phyloP scores from a whole-genome alignment of 2,329 filamentous ascomycete genomes.

The Proliferodiscus dingleyae region DNA sequence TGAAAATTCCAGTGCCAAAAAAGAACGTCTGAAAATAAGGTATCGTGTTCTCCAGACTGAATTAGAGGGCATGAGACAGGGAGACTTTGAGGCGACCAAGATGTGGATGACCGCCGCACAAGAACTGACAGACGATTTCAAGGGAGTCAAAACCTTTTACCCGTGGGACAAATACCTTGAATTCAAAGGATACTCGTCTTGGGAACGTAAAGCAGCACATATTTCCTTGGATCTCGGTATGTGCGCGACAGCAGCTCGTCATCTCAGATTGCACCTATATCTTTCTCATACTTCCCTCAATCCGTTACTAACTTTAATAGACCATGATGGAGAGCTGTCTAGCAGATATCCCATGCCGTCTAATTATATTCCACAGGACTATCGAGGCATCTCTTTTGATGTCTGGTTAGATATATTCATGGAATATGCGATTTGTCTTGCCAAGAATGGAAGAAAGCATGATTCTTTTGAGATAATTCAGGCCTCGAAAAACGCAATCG shows the following conservation, averaged over 20 bases:
- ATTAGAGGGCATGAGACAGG: slow-evolving; percentile 30
- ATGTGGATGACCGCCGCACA: slow-evolving; percentile 56
- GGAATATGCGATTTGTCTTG: slow-evolving; percentile 75
- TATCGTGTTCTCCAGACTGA: slow-evolving; percentile 40
- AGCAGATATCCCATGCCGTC: not conserved
- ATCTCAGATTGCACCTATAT: slow-evolving; percentile 21
- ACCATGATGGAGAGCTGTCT: slow-evolving; percentile 15
- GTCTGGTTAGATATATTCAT: slow-evolving; percentile 88
- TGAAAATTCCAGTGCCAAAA: slow-evolving; percentile 23
- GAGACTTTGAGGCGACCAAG: slow-evolving; percentile 18
- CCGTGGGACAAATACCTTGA: slow-evolving; percentile 61
- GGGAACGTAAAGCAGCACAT: slow-evolving; percentile 18
- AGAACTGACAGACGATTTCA: slow-evolving; percentile 58
- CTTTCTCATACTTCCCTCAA: not conserved
- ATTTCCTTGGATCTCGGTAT: slow-evolving; percentile 27
- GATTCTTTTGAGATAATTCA: slow-evolving; percentile 78
- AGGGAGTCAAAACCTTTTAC: slow-evolving; percentile 59
- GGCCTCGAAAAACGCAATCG: slow-evolving; percentile 71
- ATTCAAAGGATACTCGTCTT: slow-evolving; percentile 42
- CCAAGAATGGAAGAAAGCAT: slow-evolving; percentile 59
- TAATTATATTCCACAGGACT: slow-evolving; percentile 34
- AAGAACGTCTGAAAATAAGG: slow-evolving; percentile 31
- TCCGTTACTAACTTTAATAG: slow-evolving; percentile 17
- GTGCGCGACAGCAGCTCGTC: slow-evolving; percentile 27
- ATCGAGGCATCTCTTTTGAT: slow-evolving; percentile 75